Base-by-base conservation (phyloP, 148 eudicot genomes). In the Amaranthus hypochondriacus region DNA sequence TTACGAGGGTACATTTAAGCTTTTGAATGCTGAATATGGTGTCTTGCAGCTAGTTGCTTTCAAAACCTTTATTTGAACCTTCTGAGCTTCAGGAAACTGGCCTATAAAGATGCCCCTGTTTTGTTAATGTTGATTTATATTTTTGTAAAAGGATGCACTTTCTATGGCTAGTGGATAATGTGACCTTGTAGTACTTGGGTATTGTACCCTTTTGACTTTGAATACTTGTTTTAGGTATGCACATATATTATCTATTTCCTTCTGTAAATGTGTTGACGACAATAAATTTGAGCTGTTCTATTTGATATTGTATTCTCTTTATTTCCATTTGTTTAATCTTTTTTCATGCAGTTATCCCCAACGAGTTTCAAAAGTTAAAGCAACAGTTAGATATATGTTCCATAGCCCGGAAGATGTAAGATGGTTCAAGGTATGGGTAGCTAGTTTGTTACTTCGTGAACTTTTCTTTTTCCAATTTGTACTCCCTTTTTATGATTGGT, bases 321-420 rank as follows among this genome's bases (percentile, higher is more conserved):
- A 8, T 10, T 55, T 70, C 42, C 56, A 4, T 39, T 28, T 15
- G 21, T 50, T 51, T 46, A 3, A 21, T 64, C 62, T 54, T 13
- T 59, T 74, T 48, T 78, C 56, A 55, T 88, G 87, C 90, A 95
- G 98, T 56, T 95, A 95, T 72, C 98, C 97, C 18, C 98, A 87
- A 69, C 83, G 99, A 65, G 99, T 95, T 66, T 95, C 99, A n/a
- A 95, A 95, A 82, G 72, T 77, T 15, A 95, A 90, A 82, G 90
- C 97, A 18, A 81, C 90, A 9, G 99, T 95, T 28, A 81, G 93
- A 83, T 95, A 88, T 72, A 92, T 95, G 99, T 92, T 95, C 54
- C 97, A 95, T 79, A 87, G 83, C 75, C 99, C 99, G 39, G 97
- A 95, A 77, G 99, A 95, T 80, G 96, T 92, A 5, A 95, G 77